Evolutionary conservation across 1,284 basidiomycete species (phyloP).

Genomic region (Cronartium quercuum): DNA sequence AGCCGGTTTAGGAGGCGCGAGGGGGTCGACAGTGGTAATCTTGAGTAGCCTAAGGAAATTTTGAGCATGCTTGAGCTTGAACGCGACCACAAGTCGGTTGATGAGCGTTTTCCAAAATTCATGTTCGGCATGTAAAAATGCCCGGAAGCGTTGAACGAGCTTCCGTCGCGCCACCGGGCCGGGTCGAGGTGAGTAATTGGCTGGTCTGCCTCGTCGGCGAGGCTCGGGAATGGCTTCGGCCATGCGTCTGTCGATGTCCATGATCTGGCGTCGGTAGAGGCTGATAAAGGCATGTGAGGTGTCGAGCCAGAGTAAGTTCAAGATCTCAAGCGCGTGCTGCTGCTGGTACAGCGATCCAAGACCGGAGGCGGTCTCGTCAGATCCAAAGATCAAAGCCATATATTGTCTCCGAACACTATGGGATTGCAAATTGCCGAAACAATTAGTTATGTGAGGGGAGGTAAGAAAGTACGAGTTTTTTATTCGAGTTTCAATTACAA

Average conservation of each 20-base stretch:
- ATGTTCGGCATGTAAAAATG: conserved; percentile 77
- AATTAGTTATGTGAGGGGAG: neutral
- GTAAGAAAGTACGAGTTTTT: conserved; percentile 13
- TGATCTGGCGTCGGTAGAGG: conserved; percentile 69
- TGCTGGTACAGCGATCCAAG: neutral
- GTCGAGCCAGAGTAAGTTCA: conserved; percentile 82
- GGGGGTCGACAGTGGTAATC: conserved; percentile 59
- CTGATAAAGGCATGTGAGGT: conserved; percentile 81
- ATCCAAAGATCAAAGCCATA: conserved; percentile 67
- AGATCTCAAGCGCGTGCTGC: conserved; percentile 52
- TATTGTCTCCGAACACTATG: conserved; percentile 47
- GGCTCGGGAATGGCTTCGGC: conserved; percentile 35
- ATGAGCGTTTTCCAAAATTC: conserved; percentile 77
- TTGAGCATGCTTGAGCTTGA: conserved; percentile 58
- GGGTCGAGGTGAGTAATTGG: conserved; percentile 50
- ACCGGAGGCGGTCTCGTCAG: conserved; percentile 44
- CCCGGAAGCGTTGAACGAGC: conserved; percentile 73
- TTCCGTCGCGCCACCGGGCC: conserved; percentile 73
- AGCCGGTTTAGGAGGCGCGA: conserved; percentile 51
- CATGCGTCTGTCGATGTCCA: conserved; percentile 57
- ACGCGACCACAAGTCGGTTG: conserved; percentile 63
- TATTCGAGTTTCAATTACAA: conserved; percentile 51
- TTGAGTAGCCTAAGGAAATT: conserved; percentile 58
- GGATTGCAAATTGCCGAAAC: neutral
- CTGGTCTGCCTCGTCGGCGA: conserved; percentile 29